A percentile compares a stretch with the other conserved stretches of the same genome.
phyloP scores from a whole-genome alignment of 345 rosid species.

The Populus deltoides region DNA sequence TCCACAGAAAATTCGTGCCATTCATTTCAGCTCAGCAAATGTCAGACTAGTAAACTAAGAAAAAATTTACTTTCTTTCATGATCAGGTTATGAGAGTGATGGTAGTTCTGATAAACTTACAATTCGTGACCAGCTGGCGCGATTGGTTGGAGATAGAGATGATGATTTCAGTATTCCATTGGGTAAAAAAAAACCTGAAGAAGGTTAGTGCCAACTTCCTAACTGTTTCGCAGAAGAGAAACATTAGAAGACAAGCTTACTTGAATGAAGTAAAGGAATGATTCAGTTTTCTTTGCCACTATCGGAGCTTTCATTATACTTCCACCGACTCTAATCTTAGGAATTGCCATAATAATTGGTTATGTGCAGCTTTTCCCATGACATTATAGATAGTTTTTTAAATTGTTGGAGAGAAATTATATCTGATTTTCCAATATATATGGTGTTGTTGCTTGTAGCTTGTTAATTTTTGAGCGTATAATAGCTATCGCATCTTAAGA shows the following conservation, averaged over 20 bases:
- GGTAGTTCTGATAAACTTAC: constrained; percentile 41
- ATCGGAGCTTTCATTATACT: constrained; percentile 81
- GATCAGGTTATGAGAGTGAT: constrained; percentile 57
- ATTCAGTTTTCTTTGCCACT: constrained; percentile 81
- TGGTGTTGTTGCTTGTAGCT: background rate
- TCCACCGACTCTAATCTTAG: constrained; percentile 73
- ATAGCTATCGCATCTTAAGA: background rate
- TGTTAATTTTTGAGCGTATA: background rate
- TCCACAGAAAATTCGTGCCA: background rate
- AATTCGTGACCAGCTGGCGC: constrained; percentile 67
- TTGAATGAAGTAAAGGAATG: constrained; percentile 81
- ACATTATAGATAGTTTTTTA: background rate
- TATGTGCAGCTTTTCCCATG: constrained; percentile 93
- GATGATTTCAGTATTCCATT: constrained; percentile 69
- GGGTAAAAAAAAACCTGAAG: constrained; percentile 71
- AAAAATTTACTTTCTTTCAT: background rate
- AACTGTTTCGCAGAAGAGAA: constrained; percentile 87
- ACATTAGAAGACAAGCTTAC: constrained; percentile 78
- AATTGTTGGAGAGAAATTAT: background rate
- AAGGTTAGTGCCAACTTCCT: constrained; percentile 72
- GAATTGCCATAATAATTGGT: constrained; percentile 68
- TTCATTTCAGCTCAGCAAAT: background rate
- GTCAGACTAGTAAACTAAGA: background rate
- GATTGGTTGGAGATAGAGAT: constrained; percentile 60
- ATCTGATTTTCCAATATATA: background rate